Evolutionary conservation across 441 rosid species (phyloP), one percentile per base, ranked within the genome.

Genomic region (Populus tomentosa): DNA sequence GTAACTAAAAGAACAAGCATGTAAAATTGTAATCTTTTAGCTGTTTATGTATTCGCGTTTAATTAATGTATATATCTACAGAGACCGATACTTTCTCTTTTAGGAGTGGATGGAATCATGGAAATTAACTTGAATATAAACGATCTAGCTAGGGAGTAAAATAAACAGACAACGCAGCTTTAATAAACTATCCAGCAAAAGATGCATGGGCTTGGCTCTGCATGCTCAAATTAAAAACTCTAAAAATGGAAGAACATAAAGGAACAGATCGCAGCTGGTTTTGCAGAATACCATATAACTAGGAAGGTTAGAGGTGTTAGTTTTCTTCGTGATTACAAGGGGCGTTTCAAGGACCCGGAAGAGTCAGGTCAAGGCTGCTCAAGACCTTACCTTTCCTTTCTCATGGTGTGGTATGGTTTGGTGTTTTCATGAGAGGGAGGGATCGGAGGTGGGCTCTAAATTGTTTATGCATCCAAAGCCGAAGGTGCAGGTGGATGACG

Each of bases 251-350:
- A 23, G 64, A 61, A 13, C 26, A 16, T 35, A 9, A 13, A 71
- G 40, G 40, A 20, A 11, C 0, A 33, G 16, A 28, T 40, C 46
- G 82, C 79, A 18, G 65, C 76, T 80, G 88, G 87, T 82, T 81
- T 86, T 81, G 79, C 73, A 46, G 1, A 16, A 30, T 64, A 64
- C 70, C 59, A 40, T 65, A 65, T 23, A 35, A 67, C 18, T 4
- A 59, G 73, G 46, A 40, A 28, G 80, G 78, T 79, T 68, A 24
- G 23, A 67, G 80, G 67, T 66, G 85, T 59, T 86, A 79, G 82
- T 85, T 85, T 85, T 23, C 13, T 2, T 28, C 20, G 10, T 26
- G 62, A 66, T 81, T 81, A 83, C 86, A 69, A 67, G 74, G 89
- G 88, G 85, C 86, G 81, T 75, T 14, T 42, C 13, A 42, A 42